Base-by-base conservation (phyloP, 495 filamentous ascomycete genomes). In the Penicillium silybi region DNA sequence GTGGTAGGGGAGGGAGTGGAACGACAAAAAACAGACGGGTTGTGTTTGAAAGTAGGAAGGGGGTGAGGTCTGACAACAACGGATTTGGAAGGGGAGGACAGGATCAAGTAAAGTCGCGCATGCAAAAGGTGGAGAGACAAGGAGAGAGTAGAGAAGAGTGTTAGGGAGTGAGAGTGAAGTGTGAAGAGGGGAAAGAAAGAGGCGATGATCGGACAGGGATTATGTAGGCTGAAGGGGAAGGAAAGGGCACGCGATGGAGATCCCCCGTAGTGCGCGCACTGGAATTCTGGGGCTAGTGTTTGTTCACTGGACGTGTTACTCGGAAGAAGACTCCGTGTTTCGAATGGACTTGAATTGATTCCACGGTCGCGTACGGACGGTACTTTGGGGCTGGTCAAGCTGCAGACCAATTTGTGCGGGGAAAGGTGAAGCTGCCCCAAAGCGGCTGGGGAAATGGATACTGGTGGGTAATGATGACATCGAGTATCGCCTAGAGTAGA, bases 1-100 rank as follows among this genome's bases (percentile, higher is more conserved):
- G 58, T 23, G 51, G 55, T 41, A 38, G 26, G 40, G 15, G 35
- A 34, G 32, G 22, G 37, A 25, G 19, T 25, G 18, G 22, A 45
- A 40, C 19, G 37, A 26, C 18, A 56, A 46, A 22, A 42, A 25
- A 20, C 26, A 45, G 37, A 26, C n/a, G 22, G 22, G 29, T 39
- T 41, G 46, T 27, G 38, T 41, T 53, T 43, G 71, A 23, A 55
- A 59, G 53, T 58, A 59, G 58, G 49, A 55, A 54, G 37, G 40
- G 32, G 47, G 47, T 23, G 15, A 44, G 47, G 49, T 40, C 35
- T 45, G 41, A 42, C 47, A 37, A 48, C 38, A 20, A 54, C 35
- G 41, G 17, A 53, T 37, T n/a, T 44, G 46, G 35, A 34, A 39
- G 60, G 41, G 51, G 50, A 49, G 42, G 29, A 16, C 26, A 40